Conservation (phyloP, 331 rosid genomes). For the Malus hybrid region DNA sequence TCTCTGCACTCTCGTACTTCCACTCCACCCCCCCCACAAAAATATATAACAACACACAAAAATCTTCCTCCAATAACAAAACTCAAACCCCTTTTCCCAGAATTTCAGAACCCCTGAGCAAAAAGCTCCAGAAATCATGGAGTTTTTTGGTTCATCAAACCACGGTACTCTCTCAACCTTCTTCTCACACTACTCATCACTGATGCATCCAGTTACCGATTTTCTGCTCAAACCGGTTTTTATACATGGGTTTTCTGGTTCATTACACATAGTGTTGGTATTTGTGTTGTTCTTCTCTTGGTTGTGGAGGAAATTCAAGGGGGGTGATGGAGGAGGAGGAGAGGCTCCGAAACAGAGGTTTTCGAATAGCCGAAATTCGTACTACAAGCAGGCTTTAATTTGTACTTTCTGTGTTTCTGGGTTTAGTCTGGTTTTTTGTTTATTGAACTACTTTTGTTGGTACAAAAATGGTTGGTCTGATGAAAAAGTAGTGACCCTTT, state of each 20-base stretch:
- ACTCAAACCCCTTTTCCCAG: no score
- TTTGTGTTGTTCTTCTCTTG: constrained; percentile 28
- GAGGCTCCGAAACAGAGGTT: constrained; percentile 29
- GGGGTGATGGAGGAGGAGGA: background rate
- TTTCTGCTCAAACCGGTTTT: constrained; percentile 48
- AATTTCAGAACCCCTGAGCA: background rate
- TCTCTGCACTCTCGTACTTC: no score
- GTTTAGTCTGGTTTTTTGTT: constrained; percentile 28
- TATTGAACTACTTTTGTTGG: constrained; percentile 43
- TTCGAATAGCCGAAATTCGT: constrained; percentile 10
- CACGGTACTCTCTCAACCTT: constrained; percentile 3
- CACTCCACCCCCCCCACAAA: no score
- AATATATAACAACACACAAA: no score
- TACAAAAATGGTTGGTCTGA: constrained; percentile 48
- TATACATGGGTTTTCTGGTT: constrained; percentile 44
- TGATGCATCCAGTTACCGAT: constrained; percentile 17
- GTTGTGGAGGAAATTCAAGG: constrained; percentile 30
- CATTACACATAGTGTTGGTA: constrained; percentile 40
- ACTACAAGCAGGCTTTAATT: constrained; percentile 21
- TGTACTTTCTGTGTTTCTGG: constrained; percentile 35
- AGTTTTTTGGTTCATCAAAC: constrained; percentile 10
- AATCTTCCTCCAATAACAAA: no score
- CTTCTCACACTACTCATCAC: constrained; percentile 9
- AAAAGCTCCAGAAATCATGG: background rate
- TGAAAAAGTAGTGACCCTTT: constrained; percentile 40